Evolutionary conservation across 2,329 filamentous ascomycete genomes (phyloP), one percentile per base, ranked within the genome.

Genomic region (Aspergillus jensenii): DNA sequence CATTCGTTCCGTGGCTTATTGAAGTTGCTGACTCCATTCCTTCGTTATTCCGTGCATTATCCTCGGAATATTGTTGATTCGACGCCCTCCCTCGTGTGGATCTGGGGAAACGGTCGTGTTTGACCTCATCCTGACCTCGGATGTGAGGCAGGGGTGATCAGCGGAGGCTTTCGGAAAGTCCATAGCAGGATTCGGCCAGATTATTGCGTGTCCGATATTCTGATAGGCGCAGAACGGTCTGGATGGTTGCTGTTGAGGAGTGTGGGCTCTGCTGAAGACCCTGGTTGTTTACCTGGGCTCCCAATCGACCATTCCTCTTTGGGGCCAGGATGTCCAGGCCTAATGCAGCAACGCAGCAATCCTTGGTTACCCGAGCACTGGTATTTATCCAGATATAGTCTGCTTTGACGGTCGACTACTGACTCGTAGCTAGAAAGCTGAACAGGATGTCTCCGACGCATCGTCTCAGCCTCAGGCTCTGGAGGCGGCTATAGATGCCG

Each of bases 401-500:
- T 39, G 23, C 6, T n/a, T 40, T 35, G 11, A n/a, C 37, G 23
- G 27, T 39, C 25, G 23, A 62, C 71, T 75, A 62, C 71, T 75
- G 62, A 74, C 62, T 37, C 48, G 50, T 58, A 45, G 17, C 49
- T 71, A 87, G 84, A 80, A 78, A 74, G 79, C 79, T 62, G 84
- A 86, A 72, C 76, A 74, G 59, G 76, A 76, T 67, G 76, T 88
- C 66, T 73, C 78, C 59, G 70, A 73, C 59, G 78, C 84, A 39
- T 70, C 72, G 23, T 83, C 81, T 48, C 82, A 84, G 63, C 76
- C 83, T 64, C 86, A 87, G 65, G 91, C 91, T 44, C 81, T 97
- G 55, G 79, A 87, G 52, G 84, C 90, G 71, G 88, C 91, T 50
- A 91, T 96, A 68, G 79, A 82, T 62, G 90, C 90, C 4, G 89